Percentiles rank a stretch among this genome's conserved stretches.
Evolutionary conservation across 2,329 filamentous ascomycete genomes (phyloP).

Genomic region (Coleophoma crateriformis): DNA sequence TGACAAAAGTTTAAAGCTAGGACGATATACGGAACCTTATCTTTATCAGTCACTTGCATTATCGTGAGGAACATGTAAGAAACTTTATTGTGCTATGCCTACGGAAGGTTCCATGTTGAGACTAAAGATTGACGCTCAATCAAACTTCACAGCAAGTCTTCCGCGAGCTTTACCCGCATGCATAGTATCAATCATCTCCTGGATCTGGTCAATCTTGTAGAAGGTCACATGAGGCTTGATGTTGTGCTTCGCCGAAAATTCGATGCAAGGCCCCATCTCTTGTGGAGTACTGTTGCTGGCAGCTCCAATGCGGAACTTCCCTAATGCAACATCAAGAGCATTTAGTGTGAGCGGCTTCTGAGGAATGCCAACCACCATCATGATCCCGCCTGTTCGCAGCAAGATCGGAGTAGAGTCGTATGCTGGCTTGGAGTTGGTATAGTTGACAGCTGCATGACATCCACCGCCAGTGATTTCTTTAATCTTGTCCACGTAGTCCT

Average conservation of each 20-base stretch:
- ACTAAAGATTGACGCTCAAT: neutral
- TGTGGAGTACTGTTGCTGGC: constrained; percentile 10
- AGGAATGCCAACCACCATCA: constrained; percentile 16
- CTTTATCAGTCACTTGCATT: no score
- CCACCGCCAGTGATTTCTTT: constrained; percentile 12
- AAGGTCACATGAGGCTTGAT: constrained; percentile 13
- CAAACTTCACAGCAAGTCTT: constrained; percentile 12
- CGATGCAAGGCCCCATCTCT: constrained; percentile 11
- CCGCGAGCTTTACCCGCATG: constrained; percentile 9
- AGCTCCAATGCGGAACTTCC: constrained; percentile 10
- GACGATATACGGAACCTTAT: no score
- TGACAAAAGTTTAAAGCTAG: no score
- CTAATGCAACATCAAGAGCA: constrained; percentile 10
- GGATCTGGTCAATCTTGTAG: constrained; percentile 13
- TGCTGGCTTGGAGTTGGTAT: constrained; percentile 8
- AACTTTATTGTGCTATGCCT: no score
- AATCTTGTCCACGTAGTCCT: constrained; percentile 11
- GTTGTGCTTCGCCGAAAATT: constrained; percentile 12
- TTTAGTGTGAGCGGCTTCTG: constrained; percentile 7
- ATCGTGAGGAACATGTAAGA: no score
- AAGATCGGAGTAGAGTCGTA: constrained; percentile 11
- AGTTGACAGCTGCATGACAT: constrained; percentile 13
- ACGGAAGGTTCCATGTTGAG: no score
- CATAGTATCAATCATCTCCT: constrained; percentile 15
- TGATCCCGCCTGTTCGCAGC: constrained; percentile 8